These are phyloP conservation scores for Seiridium unicorne DNA, from an alignment of 2,329 filamentous ascomycete genomes.

Conservation along the genomic window DNA sequence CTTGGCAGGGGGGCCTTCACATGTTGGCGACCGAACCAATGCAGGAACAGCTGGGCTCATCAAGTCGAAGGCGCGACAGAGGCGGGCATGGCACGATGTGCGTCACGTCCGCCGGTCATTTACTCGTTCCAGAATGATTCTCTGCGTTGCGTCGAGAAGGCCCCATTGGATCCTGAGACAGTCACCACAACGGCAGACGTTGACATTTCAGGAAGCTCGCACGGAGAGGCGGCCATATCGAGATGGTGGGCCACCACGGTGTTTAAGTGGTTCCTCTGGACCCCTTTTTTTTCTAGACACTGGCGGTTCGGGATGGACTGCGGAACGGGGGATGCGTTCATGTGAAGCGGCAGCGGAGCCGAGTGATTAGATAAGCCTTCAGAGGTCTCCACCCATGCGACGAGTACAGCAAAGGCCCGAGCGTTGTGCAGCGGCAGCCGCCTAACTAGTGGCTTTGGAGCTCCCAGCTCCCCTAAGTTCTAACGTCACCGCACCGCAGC, in stretches of 20 bases:
- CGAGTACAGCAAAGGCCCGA: background rate
- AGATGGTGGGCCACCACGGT: background rate
- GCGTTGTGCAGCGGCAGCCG: background rate
- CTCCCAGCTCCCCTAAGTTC: background rate
- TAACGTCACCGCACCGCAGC: background rate
- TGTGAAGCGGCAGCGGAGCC: constrained; percentile 1
- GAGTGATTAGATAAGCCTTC: constrained; percentile 2
- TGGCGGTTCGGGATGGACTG: background rate
- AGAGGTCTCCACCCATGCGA: background rate
- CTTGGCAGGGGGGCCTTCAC: background rate
- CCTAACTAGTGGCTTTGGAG: background rate
- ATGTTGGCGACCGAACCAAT: background rate
- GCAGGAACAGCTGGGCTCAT: background rate
- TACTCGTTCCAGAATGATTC: background rate
- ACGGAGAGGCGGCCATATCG: background rate
- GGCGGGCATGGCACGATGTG: background rate
- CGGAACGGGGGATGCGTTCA: background rate
- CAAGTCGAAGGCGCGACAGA: background rate
- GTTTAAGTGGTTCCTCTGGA: background rate
- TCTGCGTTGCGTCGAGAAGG: background rate
- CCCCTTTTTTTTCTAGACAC: background rate
- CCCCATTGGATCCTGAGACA: background rate
- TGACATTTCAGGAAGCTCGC: constrained; percentile 3
- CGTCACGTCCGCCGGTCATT: background rate
- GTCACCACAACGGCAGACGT: background rate